phyloP scores from a whole-genome alignment of 208 protist genomes.

The Lotmaria passim region DNA sequence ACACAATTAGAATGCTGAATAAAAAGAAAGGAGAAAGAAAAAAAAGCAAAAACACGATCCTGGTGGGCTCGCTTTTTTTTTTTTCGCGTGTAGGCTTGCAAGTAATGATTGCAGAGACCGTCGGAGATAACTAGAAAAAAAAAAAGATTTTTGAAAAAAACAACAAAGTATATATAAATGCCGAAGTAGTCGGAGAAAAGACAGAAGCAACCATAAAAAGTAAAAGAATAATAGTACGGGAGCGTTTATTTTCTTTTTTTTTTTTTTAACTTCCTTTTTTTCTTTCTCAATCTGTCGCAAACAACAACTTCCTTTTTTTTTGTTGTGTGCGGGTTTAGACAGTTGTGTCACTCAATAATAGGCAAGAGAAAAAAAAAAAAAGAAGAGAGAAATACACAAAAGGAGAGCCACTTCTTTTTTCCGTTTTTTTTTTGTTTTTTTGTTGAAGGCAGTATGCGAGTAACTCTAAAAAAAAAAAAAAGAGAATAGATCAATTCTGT shows the following conservation, averaged over 20 bases:
- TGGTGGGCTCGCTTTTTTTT: too few species aligned
- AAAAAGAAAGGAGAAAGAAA: neutral
- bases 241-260: conserved; percentile 8
- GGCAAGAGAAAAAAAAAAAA: too few species aligned
- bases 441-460: too few species aligned
- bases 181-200: conserved; percentile 11
- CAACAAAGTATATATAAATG: neutral
- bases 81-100: too few species aligned
- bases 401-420: too few species aligned
- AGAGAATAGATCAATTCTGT: too few species aligned
- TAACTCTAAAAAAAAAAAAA: too few species aligned
- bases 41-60: neutral
- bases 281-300: conserved; percentile 5
- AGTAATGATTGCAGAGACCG: too few species aligned
- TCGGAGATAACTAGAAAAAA: conserved; percentile 13
- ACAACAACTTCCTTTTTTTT: neutral
- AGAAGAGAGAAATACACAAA: too few species aligned
- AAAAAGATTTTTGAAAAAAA: conserved; percentile 13
- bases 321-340: too few species aligned
- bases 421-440: too few species aligned
- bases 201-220: conserved; percentile 11
- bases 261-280: neutral
- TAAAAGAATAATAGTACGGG: neutral
- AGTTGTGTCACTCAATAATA: too few species aligned
- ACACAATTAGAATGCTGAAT: neutral